These are phyloP conservation scores for Miscanthus lutarioriparius DNA, from an alignment of 176 grass and related monocot species.

Conservation along the genomic window DNA sequence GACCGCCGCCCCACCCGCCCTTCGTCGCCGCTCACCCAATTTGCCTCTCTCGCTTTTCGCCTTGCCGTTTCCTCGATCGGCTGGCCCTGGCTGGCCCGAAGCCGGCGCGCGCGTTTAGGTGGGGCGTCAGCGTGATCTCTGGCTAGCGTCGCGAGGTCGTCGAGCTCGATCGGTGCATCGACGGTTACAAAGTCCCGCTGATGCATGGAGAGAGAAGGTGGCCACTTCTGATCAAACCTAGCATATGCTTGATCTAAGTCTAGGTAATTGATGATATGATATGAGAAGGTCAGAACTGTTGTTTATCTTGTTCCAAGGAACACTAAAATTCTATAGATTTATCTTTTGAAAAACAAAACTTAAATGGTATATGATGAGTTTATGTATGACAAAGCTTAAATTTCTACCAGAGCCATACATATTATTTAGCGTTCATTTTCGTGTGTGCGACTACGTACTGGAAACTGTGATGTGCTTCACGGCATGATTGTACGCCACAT, in stretches of 20 bases:
- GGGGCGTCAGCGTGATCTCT: slow-evolving; percentile 4
- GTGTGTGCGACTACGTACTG: not conserved
- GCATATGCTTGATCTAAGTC: too few relatives aligned
- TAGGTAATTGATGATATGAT: too few relatives aligned
- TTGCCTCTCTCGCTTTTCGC: not conserved
- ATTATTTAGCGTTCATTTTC: too few relatives aligned
- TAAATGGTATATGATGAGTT: too few relatives aligned
- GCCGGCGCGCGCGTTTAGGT: slow-evolving; percentile 8
- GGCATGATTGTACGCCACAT: not conserved
- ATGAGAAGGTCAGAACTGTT: too few relatives aligned
- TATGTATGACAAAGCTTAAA: too few relatives aligned
- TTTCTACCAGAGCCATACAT: too few relatives aligned
- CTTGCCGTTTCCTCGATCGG: not conserved
- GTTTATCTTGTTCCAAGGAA: too few relatives aligned
- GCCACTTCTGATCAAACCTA: not conserved
- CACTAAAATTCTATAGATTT: too few relatives aligned
- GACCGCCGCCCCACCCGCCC: slow-evolving; percentile 41
- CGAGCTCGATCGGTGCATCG: not conserved
- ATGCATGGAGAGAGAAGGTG: not conserved
- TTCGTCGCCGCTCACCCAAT: not conserved
- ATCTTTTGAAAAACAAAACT: too few relatives aligned
- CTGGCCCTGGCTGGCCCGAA: not conserved
- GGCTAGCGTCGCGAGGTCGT: not conserved
- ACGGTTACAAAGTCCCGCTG: not conserved
- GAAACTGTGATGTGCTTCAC: not conserved